A percentile compares a stretch with the other conserved stretches of the same genome.
phyloP scores from a whole-genome alignment of 257 asterid genomes.

The Agastache rugosa region DNA sequence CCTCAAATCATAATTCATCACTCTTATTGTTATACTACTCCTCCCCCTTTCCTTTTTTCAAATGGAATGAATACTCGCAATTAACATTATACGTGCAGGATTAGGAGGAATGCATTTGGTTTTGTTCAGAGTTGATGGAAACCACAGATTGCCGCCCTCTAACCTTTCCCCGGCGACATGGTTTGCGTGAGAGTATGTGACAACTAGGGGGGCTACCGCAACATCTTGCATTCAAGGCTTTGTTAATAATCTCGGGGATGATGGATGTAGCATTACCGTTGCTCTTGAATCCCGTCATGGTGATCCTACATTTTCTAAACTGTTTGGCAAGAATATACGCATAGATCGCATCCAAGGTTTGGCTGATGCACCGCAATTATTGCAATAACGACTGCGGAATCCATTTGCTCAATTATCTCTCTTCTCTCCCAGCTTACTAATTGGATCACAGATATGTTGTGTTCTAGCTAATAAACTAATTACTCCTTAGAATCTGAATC shows the following conservation, averaged over 20 bases:
- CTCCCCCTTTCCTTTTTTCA: no score
- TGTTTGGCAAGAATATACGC: constrained; percentile 87
- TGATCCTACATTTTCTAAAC: constrained; percentile 87
- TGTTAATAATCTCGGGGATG: constrained; percentile 87
- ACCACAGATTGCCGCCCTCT: constrained; percentile 89
- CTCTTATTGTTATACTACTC: no score
- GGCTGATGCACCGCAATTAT: constrained; percentile 66
- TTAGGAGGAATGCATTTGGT: constrained; percentile 98
- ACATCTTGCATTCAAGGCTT: constrained; percentile 94
- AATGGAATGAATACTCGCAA: constrained; percentile 20
- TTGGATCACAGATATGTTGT: no score
- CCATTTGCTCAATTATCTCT: constrained; percentile 18
- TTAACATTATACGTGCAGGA: constrained; percentile 54
- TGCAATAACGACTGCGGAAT: neutral
- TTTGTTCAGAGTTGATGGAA: constrained; percentile 84
- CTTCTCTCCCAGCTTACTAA: no score
- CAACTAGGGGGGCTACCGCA: constrained; percentile 89
- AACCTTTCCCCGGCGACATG: constrained; percentile 98
- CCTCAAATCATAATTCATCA: no score
- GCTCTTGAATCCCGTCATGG: constrained; percentile 98
- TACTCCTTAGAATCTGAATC: no score
- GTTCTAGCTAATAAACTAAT: no score
- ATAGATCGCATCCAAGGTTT: constrained; percentile 92
- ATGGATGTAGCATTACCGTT: constrained; percentile 87
- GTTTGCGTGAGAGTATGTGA: constrained; percentile 94